phyloP scores from a whole-genome alignment of 106 monocot genomes.

The Dioscorea alata region DNA sequence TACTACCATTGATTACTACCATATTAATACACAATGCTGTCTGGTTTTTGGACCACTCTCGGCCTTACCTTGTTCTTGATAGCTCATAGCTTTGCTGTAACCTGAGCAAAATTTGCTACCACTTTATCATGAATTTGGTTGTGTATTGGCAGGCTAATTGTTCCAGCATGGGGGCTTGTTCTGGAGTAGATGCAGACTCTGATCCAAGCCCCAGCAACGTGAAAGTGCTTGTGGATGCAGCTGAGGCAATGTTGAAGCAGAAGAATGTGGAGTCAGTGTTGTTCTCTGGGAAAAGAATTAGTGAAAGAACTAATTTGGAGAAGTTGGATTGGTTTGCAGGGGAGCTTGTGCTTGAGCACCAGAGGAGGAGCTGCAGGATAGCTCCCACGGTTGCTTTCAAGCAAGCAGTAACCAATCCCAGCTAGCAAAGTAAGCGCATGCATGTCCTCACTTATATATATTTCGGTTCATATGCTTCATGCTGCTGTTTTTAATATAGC shows the following conservation, averaged over 20 bases:
- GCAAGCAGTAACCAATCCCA: slow-evolving; percentile 16
- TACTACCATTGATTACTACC: no score
- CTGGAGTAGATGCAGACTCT: slow-evolving; percentile 29
- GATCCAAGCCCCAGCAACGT: slow-evolving; percentile 53
- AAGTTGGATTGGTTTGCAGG: slow-evolving; percentile 63
- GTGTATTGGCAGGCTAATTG: slow-evolving; percentile 21
- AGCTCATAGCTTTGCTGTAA: no score
- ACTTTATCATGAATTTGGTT: neutral
- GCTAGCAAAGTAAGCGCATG: neutral
- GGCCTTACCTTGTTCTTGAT: no score
- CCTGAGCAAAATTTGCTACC: no score
- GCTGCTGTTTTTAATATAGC: slow-evolving; percentile 24
- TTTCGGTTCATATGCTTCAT: slow-evolving; percentile 10
- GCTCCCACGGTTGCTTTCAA: slow-evolving; percentile 67
- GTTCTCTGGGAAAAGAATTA: slow-evolving; percentile 65
- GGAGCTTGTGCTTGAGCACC: slow-evolving; percentile 60
- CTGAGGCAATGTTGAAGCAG: slow-evolving; percentile 71
- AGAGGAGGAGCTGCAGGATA: slow-evolving; percentile 36
- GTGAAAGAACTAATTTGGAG: slow-evolving; percentile 57
- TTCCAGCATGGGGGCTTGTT: slow-evolving; percentile 13
- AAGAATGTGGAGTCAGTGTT: slow-evolving; percentile 66
- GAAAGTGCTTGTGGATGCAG: slow-evolving; percentile 27
- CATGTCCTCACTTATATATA: neutral
- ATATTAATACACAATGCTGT: no score
- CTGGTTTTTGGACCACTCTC: no score